phyloP scores from a whole-genome alignment of 2,329 filamentous ascomycete species.

The Septoria petroselini region DNA sequence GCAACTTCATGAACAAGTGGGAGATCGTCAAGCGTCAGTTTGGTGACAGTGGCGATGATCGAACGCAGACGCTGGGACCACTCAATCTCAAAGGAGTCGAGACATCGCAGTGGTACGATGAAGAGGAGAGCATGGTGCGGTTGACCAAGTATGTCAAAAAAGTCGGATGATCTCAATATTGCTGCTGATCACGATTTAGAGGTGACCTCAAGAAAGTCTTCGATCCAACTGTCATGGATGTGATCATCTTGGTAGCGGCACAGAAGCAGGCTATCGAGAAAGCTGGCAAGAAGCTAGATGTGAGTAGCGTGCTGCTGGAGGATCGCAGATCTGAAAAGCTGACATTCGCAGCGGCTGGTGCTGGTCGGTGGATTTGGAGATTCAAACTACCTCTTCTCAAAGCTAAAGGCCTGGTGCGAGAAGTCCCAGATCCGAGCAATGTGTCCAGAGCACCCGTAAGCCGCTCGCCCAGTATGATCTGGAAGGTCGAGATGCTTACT shows the following conservation, averaged over 20 bases:
- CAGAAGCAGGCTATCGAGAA: slow-evolving; percentile 5
- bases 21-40: slow-evolving; percentile 18
- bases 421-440: slow-evolving; percentile 10
- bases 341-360: slow-evolving; percentile 12
- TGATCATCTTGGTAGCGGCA: slow-evolving; percentile 10
- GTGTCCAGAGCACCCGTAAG: slow-evolving; percentile 16
- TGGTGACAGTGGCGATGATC: slow-evolving; percentile 4
- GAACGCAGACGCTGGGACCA: not conserved
- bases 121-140: slow-evolving; percentile 14
- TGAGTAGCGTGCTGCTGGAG: too few species aligned
- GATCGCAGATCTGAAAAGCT: too few species aligned
- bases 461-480: too few species aligned
- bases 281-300: slow-evolving; percentile 3
- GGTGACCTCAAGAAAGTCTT: slow-evolving; percentile 13
- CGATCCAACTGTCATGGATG: slow-evolving; percentile 10
- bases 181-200: slow-evolving; percentile 2
- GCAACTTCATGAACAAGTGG: slow-evolving; percentile 20
- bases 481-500: not conserved
- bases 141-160: slow-evolving; percentile 14
- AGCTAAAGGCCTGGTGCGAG: slow-evolving; percentile 15
- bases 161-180: not conserved
- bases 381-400: slow-evolving; percentile 13
- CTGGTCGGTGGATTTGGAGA: slow-evolving; percentile 22
- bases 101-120: slow-evolving; percentile 11
- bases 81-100: slow-evolving; percentile 8